These are phyloP conservation scores for Russula dissimulans DNA, from an alignment of 768 basidiomycete genomes.

Conservation along the genomic window DNA sequence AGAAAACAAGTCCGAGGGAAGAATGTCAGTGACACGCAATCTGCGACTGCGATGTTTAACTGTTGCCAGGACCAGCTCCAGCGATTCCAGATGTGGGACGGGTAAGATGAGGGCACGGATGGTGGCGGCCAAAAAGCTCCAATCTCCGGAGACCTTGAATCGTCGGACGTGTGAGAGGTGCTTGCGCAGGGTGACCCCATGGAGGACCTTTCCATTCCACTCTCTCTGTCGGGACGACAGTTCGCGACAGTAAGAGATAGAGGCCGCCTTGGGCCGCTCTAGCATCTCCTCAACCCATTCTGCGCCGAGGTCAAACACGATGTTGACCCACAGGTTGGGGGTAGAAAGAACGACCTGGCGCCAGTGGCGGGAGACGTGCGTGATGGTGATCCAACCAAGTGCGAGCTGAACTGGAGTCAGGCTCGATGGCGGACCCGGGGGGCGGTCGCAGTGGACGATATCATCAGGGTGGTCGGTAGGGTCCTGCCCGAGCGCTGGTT, in stretches of 20 bases:
- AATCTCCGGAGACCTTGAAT: too few species aligned
- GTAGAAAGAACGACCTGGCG: neutral
- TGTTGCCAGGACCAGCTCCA: neutral
- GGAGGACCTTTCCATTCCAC: neutral
- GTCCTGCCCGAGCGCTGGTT: neutral
- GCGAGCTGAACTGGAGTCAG: neutral
- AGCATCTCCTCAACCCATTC: neutral
- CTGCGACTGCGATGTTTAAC: neutral
- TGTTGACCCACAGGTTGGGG: neutral
- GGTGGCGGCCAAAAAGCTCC: too few species aligned
- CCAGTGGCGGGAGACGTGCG: constrained; percentile 2
- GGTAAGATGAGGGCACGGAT: neutral
- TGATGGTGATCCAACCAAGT: constrained; percentile 5
- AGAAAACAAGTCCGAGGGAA: neutral
- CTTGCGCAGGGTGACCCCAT: neutral
- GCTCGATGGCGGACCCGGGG: neutral
- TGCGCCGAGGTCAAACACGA: neutral
- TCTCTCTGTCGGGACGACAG: neutral
- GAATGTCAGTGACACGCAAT: neutral
- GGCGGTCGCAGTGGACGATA: too few species aligned
- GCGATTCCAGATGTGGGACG: neutral
- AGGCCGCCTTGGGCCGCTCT: neutral
- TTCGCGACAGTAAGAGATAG: neutral
- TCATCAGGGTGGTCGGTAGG: too few species aligned
- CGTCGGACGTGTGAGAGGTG: too few species aligned